Evolutionary conservation across 345 rosid genomes (phyloP).

Genomic region (Citrus medica): DNA sequence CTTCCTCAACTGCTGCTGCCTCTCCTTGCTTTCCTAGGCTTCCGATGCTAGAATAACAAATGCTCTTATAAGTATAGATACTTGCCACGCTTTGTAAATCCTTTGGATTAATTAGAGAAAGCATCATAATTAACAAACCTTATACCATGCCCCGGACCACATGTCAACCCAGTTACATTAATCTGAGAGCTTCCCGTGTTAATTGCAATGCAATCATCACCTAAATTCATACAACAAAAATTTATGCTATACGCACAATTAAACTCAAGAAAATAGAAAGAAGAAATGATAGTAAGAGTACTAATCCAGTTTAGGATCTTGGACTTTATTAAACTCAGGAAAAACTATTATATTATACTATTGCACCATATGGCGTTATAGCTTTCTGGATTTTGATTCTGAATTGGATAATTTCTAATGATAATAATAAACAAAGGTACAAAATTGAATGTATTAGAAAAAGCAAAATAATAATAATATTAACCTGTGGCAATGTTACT

Average conservation of each 20-base stretch:
- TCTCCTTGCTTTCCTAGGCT: conserved; percentile 19
- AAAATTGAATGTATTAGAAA: too few relatives aligned
- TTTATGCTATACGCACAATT: neutral
- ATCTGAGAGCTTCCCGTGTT: conserved; percentile 6
- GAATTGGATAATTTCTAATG: too few relatives aligned
- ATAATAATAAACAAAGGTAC: too few relatives aligned
- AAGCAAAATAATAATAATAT: accelerated
- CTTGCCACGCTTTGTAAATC: too few relatives aligned
- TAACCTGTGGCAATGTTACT: conserved; percentile 23
- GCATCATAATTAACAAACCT: conserved; percentile 10
- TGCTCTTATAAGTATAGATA: too few relatives aligned
- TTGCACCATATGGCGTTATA: too few relatives aligned
- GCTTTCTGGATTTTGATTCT: too few relatives aligned
- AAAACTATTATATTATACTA: too few relatives aligned
- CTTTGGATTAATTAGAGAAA: neutral
- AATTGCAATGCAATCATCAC: conserved; percentile 38
- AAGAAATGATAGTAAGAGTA: neutral
- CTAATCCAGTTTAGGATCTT: too few relatives aligned
- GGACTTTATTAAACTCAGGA: too few relatives aligned
- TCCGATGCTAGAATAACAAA: conserved; percentile 7
- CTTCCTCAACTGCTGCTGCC: conserved; percentile 3
- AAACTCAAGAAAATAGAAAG: neutral
- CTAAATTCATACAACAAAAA: conserved; percentile 1
- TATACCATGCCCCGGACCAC: conserved; percentile 43
- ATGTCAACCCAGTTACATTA: conserved; percentile 6